These are phyloP conservation scores for Cetraspora pellucida DNA, from an alignment of 192 early-diverging fungal genomes.

Conservation along the genomic window DNA sequence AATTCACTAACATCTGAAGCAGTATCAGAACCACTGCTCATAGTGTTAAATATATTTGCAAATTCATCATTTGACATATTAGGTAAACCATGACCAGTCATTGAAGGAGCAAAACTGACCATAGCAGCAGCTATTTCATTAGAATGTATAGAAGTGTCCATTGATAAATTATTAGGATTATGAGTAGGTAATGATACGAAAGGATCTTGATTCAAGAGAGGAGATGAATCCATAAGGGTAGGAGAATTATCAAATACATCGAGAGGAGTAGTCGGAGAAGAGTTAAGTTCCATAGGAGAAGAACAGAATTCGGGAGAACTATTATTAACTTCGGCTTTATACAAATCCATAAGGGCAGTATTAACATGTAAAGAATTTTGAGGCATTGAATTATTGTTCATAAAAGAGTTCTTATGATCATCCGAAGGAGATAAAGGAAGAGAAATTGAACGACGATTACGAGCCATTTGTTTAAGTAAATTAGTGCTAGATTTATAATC, in stretches of 20 bases:
- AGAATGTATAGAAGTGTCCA: background rate
- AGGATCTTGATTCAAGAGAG: conserved; percentile 29
- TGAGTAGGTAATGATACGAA: conserved; percentile 20
- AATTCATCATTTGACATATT: conserved; percentile 17
- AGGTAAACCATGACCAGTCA: conserved; percentile 4
- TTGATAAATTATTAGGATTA: conserved; percentile 11
- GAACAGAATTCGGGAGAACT: conserved; percentile 28
- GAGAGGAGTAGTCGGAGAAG: conserved; percentile 23
- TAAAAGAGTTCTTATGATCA: background rate
- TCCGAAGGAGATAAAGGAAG: conserved; percentile 26
- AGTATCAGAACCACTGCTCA: conserved; percentile 13
- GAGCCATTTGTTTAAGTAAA: background rate
- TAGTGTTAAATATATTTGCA: conserved; percentile 12
- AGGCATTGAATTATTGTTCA: conserved; percentile 12
- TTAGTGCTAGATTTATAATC: conserved; percentile 3
- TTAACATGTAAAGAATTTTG: conserved; percentile 12
- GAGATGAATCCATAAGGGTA: conserved; percentile 23
- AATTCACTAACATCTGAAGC: conserved; percentile 23
- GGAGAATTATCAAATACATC: conserved; percentile 32
- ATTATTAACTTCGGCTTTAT: conserved; percentile 23
- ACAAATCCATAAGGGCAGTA: conserved; percentile 30
- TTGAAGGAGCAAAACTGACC: conserved; percentile 12
- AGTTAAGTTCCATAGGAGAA: conserved; percentile 33
- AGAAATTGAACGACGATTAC: conserved; percentile 22
- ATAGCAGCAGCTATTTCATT: conserved; percentile 13